phyloP scores from a whole-genome alignment of 768 basidiomycete genomes.

The Suillus alpinus region DNA sequence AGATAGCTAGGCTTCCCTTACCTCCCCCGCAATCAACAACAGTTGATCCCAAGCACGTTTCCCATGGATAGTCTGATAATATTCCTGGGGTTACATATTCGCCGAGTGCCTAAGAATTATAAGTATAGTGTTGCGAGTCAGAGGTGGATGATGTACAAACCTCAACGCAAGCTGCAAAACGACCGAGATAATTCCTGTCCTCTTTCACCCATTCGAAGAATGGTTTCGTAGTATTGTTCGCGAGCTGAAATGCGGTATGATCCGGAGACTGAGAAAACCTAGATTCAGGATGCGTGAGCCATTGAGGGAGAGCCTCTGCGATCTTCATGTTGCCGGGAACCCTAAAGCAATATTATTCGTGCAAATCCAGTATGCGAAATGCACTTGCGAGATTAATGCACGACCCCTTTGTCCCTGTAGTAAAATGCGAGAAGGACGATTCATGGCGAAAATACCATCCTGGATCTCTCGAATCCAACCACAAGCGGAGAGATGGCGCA shows the following conservation, averaged over 20 bases:
- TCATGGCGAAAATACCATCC: constrained; percentile 17
- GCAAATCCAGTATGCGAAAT: not conserved
- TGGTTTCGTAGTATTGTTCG: constrained; percentile 33
- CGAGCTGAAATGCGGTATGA: constrained; percentile 38
- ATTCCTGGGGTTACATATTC: constrained; percentile 31
- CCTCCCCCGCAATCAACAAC: constrained; percentile 42
- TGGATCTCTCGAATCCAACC: constrained; percentile 21
- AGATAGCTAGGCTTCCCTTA: constrained; percentile 38
- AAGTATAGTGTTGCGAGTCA: not conserved
- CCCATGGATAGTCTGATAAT: constrained; percentile 40
- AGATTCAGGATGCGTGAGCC: constrained; percentile 17
- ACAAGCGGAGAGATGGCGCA: constrained; percentile 15
- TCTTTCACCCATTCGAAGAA: constrained; percentile 29
- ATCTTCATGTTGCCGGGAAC: constrained; percentile 11
- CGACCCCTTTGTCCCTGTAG: constrained; percentile 13
- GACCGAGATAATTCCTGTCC: not conserved
- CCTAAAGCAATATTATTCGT: constrained; percentile 2
- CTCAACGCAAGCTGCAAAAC: not conserved
- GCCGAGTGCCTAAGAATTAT: constrained; percentile 1
- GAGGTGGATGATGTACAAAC: not conserved
- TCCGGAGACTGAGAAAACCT: constrained; percentile 8
- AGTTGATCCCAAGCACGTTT: constrained; percentile 31
- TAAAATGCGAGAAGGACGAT: constrained; percentile 15
- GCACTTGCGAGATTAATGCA: constrained; percentile 13
- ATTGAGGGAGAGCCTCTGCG: constrained; percentile 12